phyloP scores from a whole-genome alignment of 1,139 yeast genomes.

The Zygoascus sp. region DNA sequence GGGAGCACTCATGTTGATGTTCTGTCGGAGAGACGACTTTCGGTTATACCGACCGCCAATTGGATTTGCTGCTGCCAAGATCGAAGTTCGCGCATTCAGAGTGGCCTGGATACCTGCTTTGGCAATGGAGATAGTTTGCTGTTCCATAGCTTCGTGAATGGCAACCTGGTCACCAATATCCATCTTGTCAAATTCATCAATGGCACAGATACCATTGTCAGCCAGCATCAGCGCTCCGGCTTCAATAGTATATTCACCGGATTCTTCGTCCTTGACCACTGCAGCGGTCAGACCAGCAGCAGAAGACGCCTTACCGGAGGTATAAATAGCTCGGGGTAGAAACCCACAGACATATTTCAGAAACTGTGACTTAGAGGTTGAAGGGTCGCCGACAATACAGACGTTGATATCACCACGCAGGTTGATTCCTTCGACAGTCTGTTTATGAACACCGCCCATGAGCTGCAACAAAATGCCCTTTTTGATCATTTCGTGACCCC shows the following conservation, averaged over 20 bases:
- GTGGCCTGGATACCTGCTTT: constrained; percentile 99
- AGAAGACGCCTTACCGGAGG: constrained; percentile 97
- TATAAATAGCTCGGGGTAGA: constrained; percentile 91
- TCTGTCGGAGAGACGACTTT: constrained; percentile 76
- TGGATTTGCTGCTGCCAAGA: constrained; percentile 97
- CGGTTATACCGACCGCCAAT: constrained; percentile 93
- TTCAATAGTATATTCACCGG: constrained; percentile 95
- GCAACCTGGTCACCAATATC: constrained; percentile 95
- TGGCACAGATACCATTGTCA: constrained; percentile 97
- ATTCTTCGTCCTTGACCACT: constrained; percentile 95
- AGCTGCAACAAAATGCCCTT: constrained; percentile 87
- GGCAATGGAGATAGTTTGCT: constrained; percentile 95
- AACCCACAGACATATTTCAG: constrained; percentile 88
- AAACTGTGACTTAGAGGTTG: constrained; percentile 95
- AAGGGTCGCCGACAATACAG: constrained; percentile 97
- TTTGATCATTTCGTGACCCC: constrained; percentile 91
- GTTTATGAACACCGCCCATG: constrained; percentile 94
- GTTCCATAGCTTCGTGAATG: constrained; percentile 99
- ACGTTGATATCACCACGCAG: constrained; percentile 96
- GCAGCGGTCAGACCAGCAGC: constrained; percentile 99
- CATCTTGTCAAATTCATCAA: constrained; percentile 98
- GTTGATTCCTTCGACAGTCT: constrained; percentile 90
- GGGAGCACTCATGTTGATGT: constrained; percentile 97
- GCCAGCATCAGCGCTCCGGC: constrained; percentile 99
- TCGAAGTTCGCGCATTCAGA: constrained; percentile 90